Conservation (phyloP, 2,329 filamentous ascomycete species). For the Pseudogymnoascus sp. region DNA sequence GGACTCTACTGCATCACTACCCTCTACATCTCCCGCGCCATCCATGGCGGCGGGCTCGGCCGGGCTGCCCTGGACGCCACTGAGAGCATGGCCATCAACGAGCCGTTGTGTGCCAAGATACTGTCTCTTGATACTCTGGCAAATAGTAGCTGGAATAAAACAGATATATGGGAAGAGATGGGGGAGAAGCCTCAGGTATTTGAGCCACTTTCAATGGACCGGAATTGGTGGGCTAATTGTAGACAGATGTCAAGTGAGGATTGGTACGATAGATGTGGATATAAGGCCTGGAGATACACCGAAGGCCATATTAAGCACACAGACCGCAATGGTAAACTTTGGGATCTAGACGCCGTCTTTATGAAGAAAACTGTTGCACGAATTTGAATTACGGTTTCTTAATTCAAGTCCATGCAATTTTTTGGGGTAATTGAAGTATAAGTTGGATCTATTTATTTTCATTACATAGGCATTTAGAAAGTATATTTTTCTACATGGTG, state of each 20-base stretch:
- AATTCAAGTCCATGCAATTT: not conserved
- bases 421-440: not conserved
- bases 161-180: constrained; percentile 2
- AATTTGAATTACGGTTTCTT: constrained; percentile 12
- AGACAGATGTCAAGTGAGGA: constrained; percentile 1
- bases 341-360: constrained; percentile 7
- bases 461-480: constrained; percentile 28
- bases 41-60: constrained; percentile 20
- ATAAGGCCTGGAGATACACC: constrained; percentile 6
- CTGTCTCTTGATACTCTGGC: constrained; percentile 16
- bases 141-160: not conserved
- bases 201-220: not conserved
- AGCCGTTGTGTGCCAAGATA: constrained; percentile 19
- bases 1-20: constrained; percentile 20
- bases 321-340: not conserved
- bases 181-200: not conserved
- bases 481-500: not conserved
- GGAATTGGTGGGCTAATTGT: not conserved
- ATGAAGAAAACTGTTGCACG: constrained; percentile 9
- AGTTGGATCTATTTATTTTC: constrained; percentile 31
- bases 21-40: constrained; percentile 21
- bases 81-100: constrained; percentile 16
- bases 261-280: constrained; percentile 9
- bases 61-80: constrained; percentile 19
- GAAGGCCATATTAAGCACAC: constrained; percentile 6